Percentiles rank a stretch among this genome's conserved stretches.
Evolutionary conservation across 2,329 filamentous ascomycete genomes (phyloP).

Genomic region (Diplodia scrobiculata): DNA sequence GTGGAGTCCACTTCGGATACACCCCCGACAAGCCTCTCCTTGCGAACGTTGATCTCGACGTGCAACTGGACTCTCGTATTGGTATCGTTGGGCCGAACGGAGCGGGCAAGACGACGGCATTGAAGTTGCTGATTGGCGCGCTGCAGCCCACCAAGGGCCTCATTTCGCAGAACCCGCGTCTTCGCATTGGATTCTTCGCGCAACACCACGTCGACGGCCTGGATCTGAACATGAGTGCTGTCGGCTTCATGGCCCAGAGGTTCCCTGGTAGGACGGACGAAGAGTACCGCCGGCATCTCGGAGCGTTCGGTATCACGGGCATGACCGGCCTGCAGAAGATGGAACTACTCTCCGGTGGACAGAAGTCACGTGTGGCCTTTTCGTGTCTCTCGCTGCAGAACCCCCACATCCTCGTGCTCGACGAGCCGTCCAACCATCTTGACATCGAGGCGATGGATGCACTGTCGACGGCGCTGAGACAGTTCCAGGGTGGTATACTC

Average conservation of each 20-base stretch:
- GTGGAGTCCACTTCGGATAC: slow-evolving; percentile 88
- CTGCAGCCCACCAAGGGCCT: slow-evolving; percentile 74
- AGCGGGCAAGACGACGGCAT: slow-evolving; percentile 96
- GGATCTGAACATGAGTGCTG: slow-evolving; percentile 83
- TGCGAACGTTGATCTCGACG: slow-evolving; percentile 86
- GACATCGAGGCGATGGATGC: slow-evolving; percentile 99
- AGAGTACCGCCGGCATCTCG: slow-evolving; percentile 92
- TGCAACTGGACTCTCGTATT: slow-evolving; percentile 96
- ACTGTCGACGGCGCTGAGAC: slow-evolving; percentile 75
- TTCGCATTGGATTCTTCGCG: slow-evolving; percentile 94
- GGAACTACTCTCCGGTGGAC: slow-evolving; percentile 88
- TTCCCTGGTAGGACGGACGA: slow-evolving; percentile 93
- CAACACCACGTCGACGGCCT: slow-evolving; percentile 98
- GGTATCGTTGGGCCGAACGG: slow-evolving; percentile 99
- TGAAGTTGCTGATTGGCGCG: slow-evolving; percentile 93
- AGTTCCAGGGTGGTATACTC: slow-evolving; percentile 90
- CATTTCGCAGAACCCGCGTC: slow-evolving; percentile 83
- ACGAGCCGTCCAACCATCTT: slow-evolving; percentile 97
- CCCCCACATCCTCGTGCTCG: slow-evolving; percentile 94
- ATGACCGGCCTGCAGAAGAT: slow-evolving; percentile 97
- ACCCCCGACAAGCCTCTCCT: slow-evolving; percentile 75
- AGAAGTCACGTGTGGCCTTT: slow-evolving; percentile 97
- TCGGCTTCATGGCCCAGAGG: slow-evolving; percentile 91
- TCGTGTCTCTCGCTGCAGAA: slow-evolving; percentile 92
- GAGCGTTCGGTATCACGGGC: slow-evolving; percentile 82